Percentiles rank a stretch among this genome's conserved stretches.
These are phyloP conservation scores for Leptographium wingfieldii DNA, from an alignment of 2,329 filamentous ascomycete species.

Conservation along the genomic window DNA sequence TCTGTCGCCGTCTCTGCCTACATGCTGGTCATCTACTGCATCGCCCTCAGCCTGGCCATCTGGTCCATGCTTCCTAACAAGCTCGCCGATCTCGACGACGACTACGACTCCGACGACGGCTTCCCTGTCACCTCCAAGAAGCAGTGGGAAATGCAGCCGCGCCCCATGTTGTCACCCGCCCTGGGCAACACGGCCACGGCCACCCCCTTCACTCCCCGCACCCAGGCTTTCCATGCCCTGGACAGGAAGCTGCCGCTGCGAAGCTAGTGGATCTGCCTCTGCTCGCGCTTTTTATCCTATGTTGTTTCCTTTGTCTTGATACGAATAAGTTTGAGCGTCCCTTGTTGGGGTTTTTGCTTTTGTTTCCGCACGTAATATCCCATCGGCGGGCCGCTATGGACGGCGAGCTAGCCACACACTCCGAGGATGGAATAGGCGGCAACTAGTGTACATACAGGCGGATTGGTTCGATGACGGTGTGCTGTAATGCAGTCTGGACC, in stretches of 20 bases:
- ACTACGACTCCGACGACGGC: constrained; percentile 26
- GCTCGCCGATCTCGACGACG: constrained; percentile 32
- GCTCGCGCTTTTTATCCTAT: not conserved
- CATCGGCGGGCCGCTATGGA: too few species aligned
- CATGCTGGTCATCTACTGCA: constrained; percentile 50
- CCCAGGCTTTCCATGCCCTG: constrained; percentile 50
- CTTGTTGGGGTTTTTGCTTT: too few species aligned
- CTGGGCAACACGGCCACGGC: not conserved
- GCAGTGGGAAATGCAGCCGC: constrained; percentile 44
- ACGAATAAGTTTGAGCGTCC: too few species aligned
- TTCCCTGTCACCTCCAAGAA: constrained; percentile 22
- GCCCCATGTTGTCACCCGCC: not conserved
- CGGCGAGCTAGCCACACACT: too few species aligned
- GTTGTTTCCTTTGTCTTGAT: not conserved
- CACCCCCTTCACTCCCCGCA: constrained; percentile 5
- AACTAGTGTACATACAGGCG: too few species aligned
- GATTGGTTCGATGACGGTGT: too few species aligned
- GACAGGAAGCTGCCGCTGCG: constrained; percentile 44
- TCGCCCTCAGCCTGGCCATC: constrained; percentile 45
- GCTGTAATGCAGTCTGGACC: too few species aligned
- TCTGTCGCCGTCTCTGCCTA: constrained; percentile 51
- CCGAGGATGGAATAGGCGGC: too few species aligned
- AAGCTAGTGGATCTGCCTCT: not conserved
- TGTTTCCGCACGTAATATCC: too few species aligned
- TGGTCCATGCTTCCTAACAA: constrained; percentile 47